phyloP scores from a whole-genome alignment of 768 basidiomycete species.

The Pulveroboletus sp. region DNA sequence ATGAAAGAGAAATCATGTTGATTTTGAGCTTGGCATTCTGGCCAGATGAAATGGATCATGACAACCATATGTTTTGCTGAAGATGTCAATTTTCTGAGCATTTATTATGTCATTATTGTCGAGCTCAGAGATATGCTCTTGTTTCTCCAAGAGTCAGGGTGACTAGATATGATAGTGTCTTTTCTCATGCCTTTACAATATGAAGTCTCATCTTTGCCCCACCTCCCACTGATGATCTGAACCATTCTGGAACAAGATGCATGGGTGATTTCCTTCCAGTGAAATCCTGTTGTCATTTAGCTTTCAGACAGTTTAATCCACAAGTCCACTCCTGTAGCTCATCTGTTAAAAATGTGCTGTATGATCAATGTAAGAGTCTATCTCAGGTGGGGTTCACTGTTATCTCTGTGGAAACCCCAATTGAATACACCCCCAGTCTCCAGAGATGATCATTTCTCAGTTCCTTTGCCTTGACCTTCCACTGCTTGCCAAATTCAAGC shows the following conservation, averaged over 20 bases:
- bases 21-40: not conserved
- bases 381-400: too few relatives aligned
- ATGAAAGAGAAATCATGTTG: not conserved
- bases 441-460: not conserved
- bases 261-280: not conserved
- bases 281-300: not conserved
- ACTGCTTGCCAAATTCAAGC: too few relatives aligned
- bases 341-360: not conserved
- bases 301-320: not conserved
- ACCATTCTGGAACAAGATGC: not conserved
- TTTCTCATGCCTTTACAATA: not conserved
- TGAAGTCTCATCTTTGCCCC: not conserved
- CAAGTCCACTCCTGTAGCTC: not conserved
- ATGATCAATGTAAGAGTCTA: not conserved
- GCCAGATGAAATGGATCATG: not conserved
- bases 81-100: constrained; percentile 1
- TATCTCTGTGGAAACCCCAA: too few relatives aligned
- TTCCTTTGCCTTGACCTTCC: not conserved
- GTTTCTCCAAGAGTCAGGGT: constrained; percentile 13
- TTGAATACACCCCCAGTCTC: too few relatives aligned
- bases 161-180: constrained; percentile 5
- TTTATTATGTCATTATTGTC: not conserved
- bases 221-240: not conserved
- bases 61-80: constrained; percentile 8
- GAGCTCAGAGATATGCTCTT: constrained; percentile 4